Evolutionary conservation across 106 monocot species (phyloP).

Genomic region (Chionographis japonica): DNA sequence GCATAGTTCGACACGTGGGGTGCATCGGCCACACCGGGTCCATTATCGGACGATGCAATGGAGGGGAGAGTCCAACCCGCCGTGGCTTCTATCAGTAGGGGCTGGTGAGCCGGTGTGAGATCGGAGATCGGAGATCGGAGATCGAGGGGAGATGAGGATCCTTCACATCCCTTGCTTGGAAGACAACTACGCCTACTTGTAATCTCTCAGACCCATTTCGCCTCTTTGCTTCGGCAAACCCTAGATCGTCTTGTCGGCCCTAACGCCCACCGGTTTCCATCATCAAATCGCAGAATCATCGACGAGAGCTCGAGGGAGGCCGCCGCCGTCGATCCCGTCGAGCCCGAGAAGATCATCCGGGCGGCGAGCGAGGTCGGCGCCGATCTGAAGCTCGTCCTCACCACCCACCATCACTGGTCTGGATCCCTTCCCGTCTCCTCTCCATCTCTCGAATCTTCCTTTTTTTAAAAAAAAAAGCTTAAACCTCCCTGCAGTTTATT

Average conservation of each 20-base stretch:
- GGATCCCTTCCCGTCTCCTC: background rate
- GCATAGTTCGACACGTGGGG: too few species aligned
- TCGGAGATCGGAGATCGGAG: background rate
- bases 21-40: too few species aligned
- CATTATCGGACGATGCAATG: too few species aligned
- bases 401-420: constrained; percentile 96
- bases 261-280: background rate
- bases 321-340: constrained; percentile 89
- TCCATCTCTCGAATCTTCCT: background rate
- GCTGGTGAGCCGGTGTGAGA: too few species aligned
- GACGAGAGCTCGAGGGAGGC: constrained; percentile 71
- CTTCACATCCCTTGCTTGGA: constrained; percentile 71
- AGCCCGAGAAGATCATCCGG: constrained; percentile 77
- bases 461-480: background rate
- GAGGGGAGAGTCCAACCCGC: too few species aligned
- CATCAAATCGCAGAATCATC: constrained; percentile 44
- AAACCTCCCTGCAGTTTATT: too few species aligned
- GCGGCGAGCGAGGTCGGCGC: constrained; percentile 65
- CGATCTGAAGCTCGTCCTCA: constrained; percentile 70
- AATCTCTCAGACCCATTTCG: background rate
- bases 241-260: background rate
- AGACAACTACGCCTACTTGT: constrained; percentile 96
- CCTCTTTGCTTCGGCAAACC: background rate
- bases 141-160: constrained; percentile 55
- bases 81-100: too few species aligned